These are phyloP conservation scores for Phytophthora sojae DNA, from an alignment of 352 stramenopile genomes.

Conservation along the genomic window DNA sequence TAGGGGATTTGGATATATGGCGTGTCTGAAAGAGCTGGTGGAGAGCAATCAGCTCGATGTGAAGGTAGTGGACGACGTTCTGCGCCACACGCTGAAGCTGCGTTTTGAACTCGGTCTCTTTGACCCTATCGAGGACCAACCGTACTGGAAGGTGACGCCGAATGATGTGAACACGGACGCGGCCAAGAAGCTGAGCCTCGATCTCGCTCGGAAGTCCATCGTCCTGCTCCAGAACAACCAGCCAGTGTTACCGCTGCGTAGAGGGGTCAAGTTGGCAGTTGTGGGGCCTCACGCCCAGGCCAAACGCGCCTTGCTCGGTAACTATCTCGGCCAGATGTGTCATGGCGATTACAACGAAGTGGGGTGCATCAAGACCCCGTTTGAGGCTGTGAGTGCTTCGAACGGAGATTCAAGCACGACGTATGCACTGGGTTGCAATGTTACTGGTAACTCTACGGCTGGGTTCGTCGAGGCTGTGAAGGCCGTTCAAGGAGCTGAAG, in stretches of 20 bases:
- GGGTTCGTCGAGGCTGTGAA: conserved; percentile 62
- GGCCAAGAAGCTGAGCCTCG: conserved; percentile 62
- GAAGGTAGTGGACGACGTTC: conserved; percentile 60
- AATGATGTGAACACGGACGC: conserved; percentile 71
- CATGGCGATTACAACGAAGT: conserved; percentile 76
- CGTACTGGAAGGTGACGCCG: conserved; percentile 71
- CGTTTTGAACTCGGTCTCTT: conserved; percentile 93
- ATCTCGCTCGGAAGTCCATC: conserved; percentile 80
- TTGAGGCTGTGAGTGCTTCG: conserved; percentile 63
- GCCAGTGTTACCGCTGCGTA: conserved; percentile 63
- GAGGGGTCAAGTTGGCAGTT: conserved; percentile 60
- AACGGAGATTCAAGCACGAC: conserved; percentile 50
- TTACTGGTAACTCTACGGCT: conserved; percentile 70
- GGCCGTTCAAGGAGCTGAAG: conserved; percentile 46
- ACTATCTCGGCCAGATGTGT: conserved; percentile 90
- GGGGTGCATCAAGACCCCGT: conserved; percentile 70
- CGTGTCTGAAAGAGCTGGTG: conserved; percentile 68
- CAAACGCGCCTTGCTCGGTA: conserved; percentile 72
- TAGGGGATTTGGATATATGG: conserved; percentile 56
- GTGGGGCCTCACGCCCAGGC: conserved; percentile 84
- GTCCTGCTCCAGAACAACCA: conserved; percentile 93
- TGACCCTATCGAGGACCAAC: conserved; percentile 80
- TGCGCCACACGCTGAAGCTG: conserved; percentile 76
- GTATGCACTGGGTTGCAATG: conserved; percentile 52
- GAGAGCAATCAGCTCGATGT: conserved; percentile 49